Evolutionary conservation across 768 basidiomycete species (phyloP), one percentile per base, ranked within the genome.

Genomic region (Termitomyces sp.): DNA sequence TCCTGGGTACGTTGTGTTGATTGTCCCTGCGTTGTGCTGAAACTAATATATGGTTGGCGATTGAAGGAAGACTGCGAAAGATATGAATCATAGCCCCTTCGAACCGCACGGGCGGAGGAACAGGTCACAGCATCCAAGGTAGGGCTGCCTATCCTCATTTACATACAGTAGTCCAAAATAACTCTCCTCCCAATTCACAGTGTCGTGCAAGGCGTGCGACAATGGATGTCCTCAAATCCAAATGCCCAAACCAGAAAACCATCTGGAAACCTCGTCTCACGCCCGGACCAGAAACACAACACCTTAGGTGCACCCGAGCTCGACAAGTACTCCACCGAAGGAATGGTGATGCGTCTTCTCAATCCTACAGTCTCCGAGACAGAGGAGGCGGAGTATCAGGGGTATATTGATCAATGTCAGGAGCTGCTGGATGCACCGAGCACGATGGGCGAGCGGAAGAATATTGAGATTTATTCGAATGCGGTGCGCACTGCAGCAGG

Each of bases 331-430:
- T 82, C 87, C 3, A 86, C 89, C 2, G 85, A 83, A 60, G 74
- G 67, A 2, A 74, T 92, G 30, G 88, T 87, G 14, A 74, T 67
- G 40, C 75, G 80, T 12, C 74, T 86, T 14, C 75, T 92, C 4
- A 69, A 88, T 58, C 89, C 89, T 1, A 72, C 71, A 4, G 87
- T 93, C 5, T 79, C 85, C 0, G 80, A 80, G 32, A 75, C 79
- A 32, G 89, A 93, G 66, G 78, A 84, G 59, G 74, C 78, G 0
- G 90, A 93, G 68, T 93, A 93, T 70, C 82, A 86, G 64, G 85
- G 84, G 86, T 88, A 92, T 66, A 85, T 92, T 63, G 86, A 88
- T 65, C 88, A 91, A 66, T 86, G 81, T 61, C 80, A 86, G 56
- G 83, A 86, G 48, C 76, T 89, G 24, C 72, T 86, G 36, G 83